These are phyloP conservation scores for Blastomyces emzantsi DNA, from an alignment of 2,329 filamentous ascomycete species.

Conservation along the genomic window DNA sequence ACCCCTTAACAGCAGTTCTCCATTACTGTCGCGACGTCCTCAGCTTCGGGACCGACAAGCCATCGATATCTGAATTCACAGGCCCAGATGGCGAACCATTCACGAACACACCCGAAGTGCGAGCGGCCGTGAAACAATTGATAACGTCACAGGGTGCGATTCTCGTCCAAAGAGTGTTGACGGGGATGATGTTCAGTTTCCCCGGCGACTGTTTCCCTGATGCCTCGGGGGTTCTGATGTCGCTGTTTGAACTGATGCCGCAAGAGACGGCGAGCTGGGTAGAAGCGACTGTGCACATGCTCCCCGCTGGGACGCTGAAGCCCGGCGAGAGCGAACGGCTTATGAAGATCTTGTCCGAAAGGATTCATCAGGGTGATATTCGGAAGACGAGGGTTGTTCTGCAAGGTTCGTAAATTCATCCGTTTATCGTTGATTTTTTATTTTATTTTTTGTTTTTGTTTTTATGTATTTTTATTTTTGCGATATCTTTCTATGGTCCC, in stretches of 20 bases:
- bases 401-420: conserved; percentile 44
- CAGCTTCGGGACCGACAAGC: conserved; percentile 72
- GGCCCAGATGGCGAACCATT: conserved; percentile 51
- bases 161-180: conserved; percentile 80
- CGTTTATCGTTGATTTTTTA: not conserved
- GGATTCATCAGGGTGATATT: conserved; percentile 58
- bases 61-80: conserved; percentile 48
- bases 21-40: conserved; percentile 90
- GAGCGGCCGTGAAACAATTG: conserved; percentile 62
- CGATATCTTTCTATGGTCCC: no score
- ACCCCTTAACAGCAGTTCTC: conserved; percentile 81
- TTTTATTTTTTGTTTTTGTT: not conserved
- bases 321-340: conserved; percentile 71
- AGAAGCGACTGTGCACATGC: conserved; percentile 68
- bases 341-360: conserved; percentile 70
- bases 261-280: conserved; percentile 73
- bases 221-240: conserved; percentile 82
- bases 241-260: conserved; percentile 79
- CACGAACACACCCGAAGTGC: conserved; percentile 60
- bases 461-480: no score
- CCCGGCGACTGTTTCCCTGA: conserved; percentile 93
- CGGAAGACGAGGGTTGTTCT: conserved; percentile 75
- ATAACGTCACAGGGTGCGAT: conserved; percentile 61
- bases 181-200: conserved; percentile 99
- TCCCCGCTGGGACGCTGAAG: conserved; percentile 74